Evolutionary conservation across 2,329 filamentous ascomycete species (phyloP).

Genomic region (Gyromitra esculenta): DNA sequence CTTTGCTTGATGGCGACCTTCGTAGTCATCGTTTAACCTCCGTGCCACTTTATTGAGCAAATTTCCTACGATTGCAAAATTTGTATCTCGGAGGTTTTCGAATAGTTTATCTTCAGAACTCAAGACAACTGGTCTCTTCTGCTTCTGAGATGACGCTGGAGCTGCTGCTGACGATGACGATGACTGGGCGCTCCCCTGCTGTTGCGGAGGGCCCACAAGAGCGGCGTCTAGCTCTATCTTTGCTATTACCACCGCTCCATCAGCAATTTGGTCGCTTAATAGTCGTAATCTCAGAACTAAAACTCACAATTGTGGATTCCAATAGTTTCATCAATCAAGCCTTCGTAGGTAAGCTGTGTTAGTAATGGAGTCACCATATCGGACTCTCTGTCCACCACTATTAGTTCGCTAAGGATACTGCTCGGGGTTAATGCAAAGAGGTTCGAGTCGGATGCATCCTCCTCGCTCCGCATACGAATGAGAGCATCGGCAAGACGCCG

Average conservation of each 20-base stretch:
- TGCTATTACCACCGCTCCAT: constrained; percentile 52
- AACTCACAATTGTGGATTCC: constrained; percentile 77
- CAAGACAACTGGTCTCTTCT: constrained; percentile 86
- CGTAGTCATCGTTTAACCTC: constrained; percentile 85
- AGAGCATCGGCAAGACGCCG: constrained; percentile 87
- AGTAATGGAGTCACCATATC: constrained; percentile 92
- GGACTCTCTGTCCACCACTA: constrained; percentile 94
- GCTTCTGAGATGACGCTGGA: constrained; percentile 68
- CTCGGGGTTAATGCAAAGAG: constrained; percentile 81
- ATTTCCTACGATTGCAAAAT: constrained; percentile 92
- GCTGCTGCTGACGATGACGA: constrained; percentile 68
- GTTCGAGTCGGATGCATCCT: constrained; percentile 71
- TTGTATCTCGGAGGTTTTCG: constrained; percentile 85
- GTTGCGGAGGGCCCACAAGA: constrained; percentile 78
- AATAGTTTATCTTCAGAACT: constrained; percentile 91
- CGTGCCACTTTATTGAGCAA: constrained; percentile 90
- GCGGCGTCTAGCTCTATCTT: constrained; percentile 92
- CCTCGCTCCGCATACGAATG: constrained; percentile 90
- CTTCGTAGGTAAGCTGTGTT: constrained; percentile 96
- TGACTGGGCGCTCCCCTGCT: constrained; percentile 59
- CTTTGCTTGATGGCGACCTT: constrained; percentile 84
- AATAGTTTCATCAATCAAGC: constrained; percentile 91
- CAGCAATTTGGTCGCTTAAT: constrained; percentile 6
- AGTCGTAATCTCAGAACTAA: background rate
- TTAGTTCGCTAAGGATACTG: constrained; percentile 84